These are phyloP conservation scores for Xylaria sp. DNA, from an alignment of 2,329 filamentous ascomycete genomes.

Conservation along the genomic window DNA sequence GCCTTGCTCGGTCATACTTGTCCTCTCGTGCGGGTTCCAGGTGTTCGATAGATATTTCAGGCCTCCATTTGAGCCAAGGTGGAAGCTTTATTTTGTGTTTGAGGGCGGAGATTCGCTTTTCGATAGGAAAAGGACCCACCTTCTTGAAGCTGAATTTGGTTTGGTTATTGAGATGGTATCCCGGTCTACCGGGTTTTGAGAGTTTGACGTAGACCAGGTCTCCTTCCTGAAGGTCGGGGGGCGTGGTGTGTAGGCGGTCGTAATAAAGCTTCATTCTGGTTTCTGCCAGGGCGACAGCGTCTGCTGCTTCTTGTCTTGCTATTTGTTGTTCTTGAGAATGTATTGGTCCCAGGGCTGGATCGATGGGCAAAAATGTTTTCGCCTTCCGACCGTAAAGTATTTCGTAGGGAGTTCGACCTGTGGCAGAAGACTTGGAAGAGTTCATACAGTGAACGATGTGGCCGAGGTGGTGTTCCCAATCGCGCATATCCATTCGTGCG, in stretches of 20 bases:
- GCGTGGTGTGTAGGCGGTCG: background rate
- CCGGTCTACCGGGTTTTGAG: background rate
- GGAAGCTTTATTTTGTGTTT: background rate
- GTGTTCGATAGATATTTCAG: background rate
- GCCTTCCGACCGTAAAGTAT: background rate
- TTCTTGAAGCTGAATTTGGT: background rate
- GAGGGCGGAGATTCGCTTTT: background rate
- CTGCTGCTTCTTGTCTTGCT: background rate
- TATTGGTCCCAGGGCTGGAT: background rate
- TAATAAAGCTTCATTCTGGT: background rate
- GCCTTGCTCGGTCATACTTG: too few species aligned
- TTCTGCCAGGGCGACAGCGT: background rate
- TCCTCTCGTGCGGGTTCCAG: background rate
- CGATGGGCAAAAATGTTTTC: background rate
- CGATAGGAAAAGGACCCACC: background rate
- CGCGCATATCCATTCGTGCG: background rate
- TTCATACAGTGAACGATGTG: background rate
- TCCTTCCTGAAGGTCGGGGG: background rate
- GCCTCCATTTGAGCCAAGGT: background rate
- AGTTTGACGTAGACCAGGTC: slow-evolving; percentile 1
- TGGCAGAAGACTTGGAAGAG: background rate
- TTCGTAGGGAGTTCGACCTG: background rate
- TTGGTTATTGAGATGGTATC: background rate
- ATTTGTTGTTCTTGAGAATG: background rate
- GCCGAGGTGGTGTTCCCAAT: background rate